Evolutionary conservation across 257 asterid species (phyloP), one percentile per base, ranked within the genome.

Genomic region (Anisodus tanguticus): DNA sequence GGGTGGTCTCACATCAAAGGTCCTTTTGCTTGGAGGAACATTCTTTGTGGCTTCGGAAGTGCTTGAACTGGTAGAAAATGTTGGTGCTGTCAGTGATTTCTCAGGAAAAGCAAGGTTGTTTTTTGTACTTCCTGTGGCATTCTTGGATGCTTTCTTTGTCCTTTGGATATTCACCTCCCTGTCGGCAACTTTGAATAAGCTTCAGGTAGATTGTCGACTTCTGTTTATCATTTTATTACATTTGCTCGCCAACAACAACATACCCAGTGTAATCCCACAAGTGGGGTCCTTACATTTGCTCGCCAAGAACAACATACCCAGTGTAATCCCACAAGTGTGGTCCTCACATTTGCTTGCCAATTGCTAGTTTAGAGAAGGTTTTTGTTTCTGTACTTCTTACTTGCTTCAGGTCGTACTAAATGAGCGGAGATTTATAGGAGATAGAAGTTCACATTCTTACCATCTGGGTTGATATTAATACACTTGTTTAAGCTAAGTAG

Each of bases 1-100:
- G 83, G 98, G 99, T 85, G 98, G 99, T 85, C 95, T 97, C 67
- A 93, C 97, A n/a, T 93, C 94, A 53, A 95, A 93, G 89, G 98
- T 97, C 85, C 88, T 95, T 84, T 85, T 92, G 89, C 97, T 97
- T 83, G 98, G 99, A 53, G 98, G 92, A 81, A 95, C 98, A 19
- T 95, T 95, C 90, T 94, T 97, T 85, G 83, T 91, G 83, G 98
- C 98, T 16, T 91, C 98, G 0, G 98, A 95, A 90, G 93, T 94
- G 83, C 98, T 95, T 84, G 98, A 94, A 84, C 84, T 97, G 80
- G 90, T 92, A 53, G 99, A 97, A 88, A 95, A 95, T 86, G 98
- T 97, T 41, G 98, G 98, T 11, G 91, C 98, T 39, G 89, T 92
- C 85, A 95, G 98, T 87, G 99, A 97, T 87, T 91, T 91, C 85